A percentile compares a stretch with the other conserved stretches of the same genome.
These are phyloP conservation scores for Boeremia lycopersici DNA, from an alignment of 2,329 filamentous ascomycete genomes.

Conservation along the genomic window DNA sequence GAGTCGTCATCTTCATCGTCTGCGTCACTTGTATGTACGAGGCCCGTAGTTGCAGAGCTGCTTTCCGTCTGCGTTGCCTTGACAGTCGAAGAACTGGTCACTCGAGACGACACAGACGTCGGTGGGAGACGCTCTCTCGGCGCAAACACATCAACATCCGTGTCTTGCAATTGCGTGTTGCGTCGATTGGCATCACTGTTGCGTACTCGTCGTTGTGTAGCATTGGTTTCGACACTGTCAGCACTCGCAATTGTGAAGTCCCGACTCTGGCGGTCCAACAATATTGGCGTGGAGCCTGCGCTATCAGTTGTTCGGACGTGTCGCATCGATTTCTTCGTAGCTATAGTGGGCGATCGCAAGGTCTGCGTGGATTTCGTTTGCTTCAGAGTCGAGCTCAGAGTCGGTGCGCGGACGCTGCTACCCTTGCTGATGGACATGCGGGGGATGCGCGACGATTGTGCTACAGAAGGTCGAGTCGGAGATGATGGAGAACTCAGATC, in stretches of 20 bases:
- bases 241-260: not conserved
- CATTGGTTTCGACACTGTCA: not conserved
- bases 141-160: not conserved
- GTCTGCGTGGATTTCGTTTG: slow-evolving; percentile 23
- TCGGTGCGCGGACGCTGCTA: slow-evolving; percentile 13
- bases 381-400: slow-evolving; percentile 23
- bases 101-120: slow-evolving; percentile 3
- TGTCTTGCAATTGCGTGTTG: not conserved
- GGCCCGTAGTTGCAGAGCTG: slow-evolving; percentile 11
- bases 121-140: not conserved
- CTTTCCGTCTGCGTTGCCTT: slow-evolving; percentile 11
- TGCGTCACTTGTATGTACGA: not conserved
- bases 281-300: slow-evolving; percentile 25
- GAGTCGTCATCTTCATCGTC: slow-evolving; percentile 6
- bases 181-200: not conserved
- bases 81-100: slow-evolving; percentile 26
- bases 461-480: slow-evolving; percentile 16
- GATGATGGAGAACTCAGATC: slow-evolving; percentile 7
- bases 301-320: slow-evolving; percentile 34
- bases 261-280: not conserved
- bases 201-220: not conserved
- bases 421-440: slow-evolving; percentile 14
- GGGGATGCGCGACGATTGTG: slow-evolving; percentile 36
- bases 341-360: not conserved
- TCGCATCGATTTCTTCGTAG: slow-evolving; percentile 5